phyloP scores from a whole-genome alignment of 2,329 filamentous ascomycete species.

The Grosmannia penicillata region DNA sequence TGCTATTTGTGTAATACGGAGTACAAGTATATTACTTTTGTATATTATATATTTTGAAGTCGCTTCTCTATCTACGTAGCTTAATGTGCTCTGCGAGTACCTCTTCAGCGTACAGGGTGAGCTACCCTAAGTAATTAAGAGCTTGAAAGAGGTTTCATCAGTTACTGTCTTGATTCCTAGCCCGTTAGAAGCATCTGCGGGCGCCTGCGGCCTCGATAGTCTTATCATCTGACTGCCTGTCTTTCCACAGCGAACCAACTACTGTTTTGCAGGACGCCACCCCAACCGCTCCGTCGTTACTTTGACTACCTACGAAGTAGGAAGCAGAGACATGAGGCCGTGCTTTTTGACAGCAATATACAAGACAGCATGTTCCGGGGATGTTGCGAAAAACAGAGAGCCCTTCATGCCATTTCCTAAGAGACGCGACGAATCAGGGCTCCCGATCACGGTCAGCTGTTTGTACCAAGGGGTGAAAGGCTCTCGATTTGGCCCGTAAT shows the following conservation, averaged over 20 bases:
- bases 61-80: no score
- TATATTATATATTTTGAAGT: no score
- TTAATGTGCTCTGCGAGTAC: no score
- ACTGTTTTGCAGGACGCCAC: neutral
- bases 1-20: no score
- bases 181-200: neutral
- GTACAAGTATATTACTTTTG: no score
- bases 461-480: neutral
- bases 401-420: neutral
- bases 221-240: neutral
- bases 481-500: neutral
- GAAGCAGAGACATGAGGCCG: neutral
- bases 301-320: neutral
- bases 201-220: neutral
- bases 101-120: no score
- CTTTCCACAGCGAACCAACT: neutral
- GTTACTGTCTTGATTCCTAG: neutral
- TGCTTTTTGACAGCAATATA: neutral
- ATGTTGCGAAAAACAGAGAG: neutral
- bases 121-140: no score
- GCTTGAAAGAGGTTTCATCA: no score
- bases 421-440: neutral
- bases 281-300: neutral
- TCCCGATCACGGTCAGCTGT: neutral
- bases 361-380: neutral